Evolutionary conservation across 2,329 filamentous ascomycete genomes (phyloP), one percentile per base, ranked within the genome.

Genomic region (Septoria linicola): DNA sequence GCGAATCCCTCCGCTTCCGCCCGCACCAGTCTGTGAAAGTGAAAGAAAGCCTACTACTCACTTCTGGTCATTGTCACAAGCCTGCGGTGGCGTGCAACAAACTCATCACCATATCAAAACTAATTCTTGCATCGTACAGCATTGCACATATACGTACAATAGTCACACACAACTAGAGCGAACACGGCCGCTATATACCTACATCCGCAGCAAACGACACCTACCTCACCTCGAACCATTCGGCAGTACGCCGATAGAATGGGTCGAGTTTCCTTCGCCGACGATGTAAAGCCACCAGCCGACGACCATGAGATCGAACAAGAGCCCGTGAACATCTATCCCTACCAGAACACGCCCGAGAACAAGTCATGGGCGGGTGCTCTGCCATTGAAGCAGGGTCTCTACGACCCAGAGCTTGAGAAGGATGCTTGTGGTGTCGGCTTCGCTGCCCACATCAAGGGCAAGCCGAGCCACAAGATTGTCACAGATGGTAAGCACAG

Each of bases 381-480:
- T 69, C 82, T 99, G 66, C 93, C 93, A 68, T 83, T 95, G 81
- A 95, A 95, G 84, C 92, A 97, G 84, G 93, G 92, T 80, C 83
- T 99, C 44, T 99, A 99, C 71, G 91, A 97, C 76, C 93, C 93
- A 58, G 84, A 85, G 71, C 83, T 95, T 60, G 93, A 97, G 76
- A 97, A 97, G 74, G 93, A 99, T 91, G 91, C 93, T 63, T 99
- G 93, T 70, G 93, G 93, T 88, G 93, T 99, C 68, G 93, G 93
- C 72, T 99, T 99, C 75, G 89, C 92, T 74, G 95, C 92, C 77
- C 88, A 97, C 73, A 97, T 97, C 74, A 97, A 97, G 80, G 93
- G 93, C 78, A 87, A 88, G 73, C 74, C 91, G 58, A 97, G 91
- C 78, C 93, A 97, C 81, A 99, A 97, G 72, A 97, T 97, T 68